Percentiles rank a stretch among this genome's conserved stretches.
Evolutionary conservation across 164 flowering plant genomes (phyloP).

Genomic region (Buxus sempervirens): DNA sequence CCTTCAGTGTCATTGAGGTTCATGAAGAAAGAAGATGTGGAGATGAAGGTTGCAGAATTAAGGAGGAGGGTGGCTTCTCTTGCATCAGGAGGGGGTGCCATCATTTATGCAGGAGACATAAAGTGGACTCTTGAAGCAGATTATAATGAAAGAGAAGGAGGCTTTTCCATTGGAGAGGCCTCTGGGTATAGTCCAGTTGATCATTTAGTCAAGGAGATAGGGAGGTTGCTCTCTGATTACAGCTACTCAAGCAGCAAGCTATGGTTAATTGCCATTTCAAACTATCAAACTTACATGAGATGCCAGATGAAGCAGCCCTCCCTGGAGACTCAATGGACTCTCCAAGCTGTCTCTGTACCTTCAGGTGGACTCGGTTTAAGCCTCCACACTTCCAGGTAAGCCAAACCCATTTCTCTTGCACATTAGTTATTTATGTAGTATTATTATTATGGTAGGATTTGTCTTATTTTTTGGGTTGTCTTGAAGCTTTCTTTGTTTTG

Average conservation of each 20-base stretch:
- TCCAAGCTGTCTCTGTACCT: conserved; percentile 80
- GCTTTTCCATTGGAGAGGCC: conserved; percentile 7
- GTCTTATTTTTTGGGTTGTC: conserved; percentile 2
- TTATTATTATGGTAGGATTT: background rate
- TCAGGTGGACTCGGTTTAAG: conserved; percentile 71
- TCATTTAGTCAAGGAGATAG: conserved; percentile 57
- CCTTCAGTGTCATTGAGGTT: conserved; percentile 49
- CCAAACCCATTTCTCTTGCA: background rate
- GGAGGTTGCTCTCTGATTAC: conserved; percentile 46
- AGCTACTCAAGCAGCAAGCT: conserved; percentile 35
- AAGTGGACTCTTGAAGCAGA: conserved; percentile 60
- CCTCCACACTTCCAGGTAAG: conserved; percentile 73
- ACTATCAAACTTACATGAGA: conserved; percentile 66
- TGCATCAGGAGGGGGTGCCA: conserved; percentile 44
- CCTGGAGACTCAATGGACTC: conserved; percentile 70
- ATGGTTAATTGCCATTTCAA: conserved; percentile 72
- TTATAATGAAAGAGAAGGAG: conserved; percentile 12
- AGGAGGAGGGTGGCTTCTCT: conserved; percentile 52
- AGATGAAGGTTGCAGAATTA: conserved; percentile 46
- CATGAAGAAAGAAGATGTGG: conserved; percentile 78
- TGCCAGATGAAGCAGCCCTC: conserved; percentile 74
- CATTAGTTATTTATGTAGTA: background rate
- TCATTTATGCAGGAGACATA: conserved; percentile 69
- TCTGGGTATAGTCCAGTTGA: conserved; percentile 48
- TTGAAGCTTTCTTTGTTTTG: conserved; percentile 5